Base-by-base conservation (phyloP, 108 stramenopile genomes). In the Fistulifera solaris region DNA sequence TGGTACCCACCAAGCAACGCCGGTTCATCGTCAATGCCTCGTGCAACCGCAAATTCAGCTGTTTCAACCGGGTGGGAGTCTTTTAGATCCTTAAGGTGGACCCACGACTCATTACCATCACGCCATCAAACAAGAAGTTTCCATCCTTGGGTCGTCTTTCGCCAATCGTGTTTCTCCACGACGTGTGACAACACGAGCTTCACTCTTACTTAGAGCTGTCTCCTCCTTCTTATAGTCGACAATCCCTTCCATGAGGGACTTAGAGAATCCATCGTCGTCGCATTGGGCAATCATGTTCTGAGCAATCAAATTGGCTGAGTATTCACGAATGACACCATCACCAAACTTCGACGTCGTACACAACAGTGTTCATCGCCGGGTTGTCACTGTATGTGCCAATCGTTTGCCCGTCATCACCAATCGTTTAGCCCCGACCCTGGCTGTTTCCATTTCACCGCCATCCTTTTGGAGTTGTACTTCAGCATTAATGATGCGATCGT, bases 271-370 rank as follows among this genome's bases (percentile, higher is more conserved):
- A 13, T 68, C 62, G 15, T 44, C 41, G 22, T 75, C 76, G 15
- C 45, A 56, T 25, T 75, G 68, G 11, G 27, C 27, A 6, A 69
- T 27, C 13, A 83, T 44, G 38, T 71, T 69, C 48, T 72, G 66
- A 12, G 82, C 77, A 25, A 83, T 76, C 13, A 74, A 24, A 54
- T 83, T 83, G 18, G 65, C 75, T 6, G 66, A 40, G 54, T 74
- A 75, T 40, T 73, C 65, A 24, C 56, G 40, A 1, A 58, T 56
- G 10, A 17, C n/a, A 7, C 82, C 82, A 75, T 83, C 75, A 53
- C 64, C 56, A 46, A 78, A 79, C 48, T n/a, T 66, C 51, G n/a
- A 68, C 58, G 7, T 67, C 63, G 52, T 77, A 76, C 1, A 61
- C 19, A 41, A 56, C 44, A 0, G 74, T 65, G 48, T 78, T 61